These are phyloP conservation scores for Brassica incana DNA, from an alignment of 345 rosid species.

Conservation along the genomic window DNA sequence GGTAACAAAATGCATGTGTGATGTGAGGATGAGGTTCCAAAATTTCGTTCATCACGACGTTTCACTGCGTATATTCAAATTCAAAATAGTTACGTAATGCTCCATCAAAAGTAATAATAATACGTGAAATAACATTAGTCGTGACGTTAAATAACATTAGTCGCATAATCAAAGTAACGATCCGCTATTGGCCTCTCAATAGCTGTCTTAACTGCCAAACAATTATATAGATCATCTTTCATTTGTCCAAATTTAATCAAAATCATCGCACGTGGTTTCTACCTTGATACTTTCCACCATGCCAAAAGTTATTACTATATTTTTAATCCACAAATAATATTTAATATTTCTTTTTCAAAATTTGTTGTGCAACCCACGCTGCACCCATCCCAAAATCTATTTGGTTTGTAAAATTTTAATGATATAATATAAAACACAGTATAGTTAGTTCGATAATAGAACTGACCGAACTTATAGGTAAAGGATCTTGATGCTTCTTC, in stretches of 20 bases:
- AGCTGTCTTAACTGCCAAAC: not conserved
- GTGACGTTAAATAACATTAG: not conserved
- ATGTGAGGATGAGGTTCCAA: not conserved
- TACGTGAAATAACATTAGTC: not conserved
- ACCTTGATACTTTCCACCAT: constrained; percentile 35
- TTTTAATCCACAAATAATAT: constrained; percentile 13
- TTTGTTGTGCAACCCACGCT: constrained; percentile 30
- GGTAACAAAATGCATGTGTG: not conserved
- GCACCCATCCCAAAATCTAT: constrained; percentile 34
- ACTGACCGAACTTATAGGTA: constrained; percentile 14
- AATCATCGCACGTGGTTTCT: constrained; percentile 52
- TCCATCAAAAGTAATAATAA: not conserved
- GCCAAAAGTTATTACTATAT: constrained; percentile 14
- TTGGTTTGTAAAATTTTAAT: not conserved
- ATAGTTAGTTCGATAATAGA: not conserved
- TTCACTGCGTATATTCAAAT: not conserved
- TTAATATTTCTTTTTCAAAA: not conserved
- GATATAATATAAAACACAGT: not conserved
- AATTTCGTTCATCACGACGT: not conserved
- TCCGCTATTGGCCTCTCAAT: not conserved
- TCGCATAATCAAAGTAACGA: constrained; percentile 5
- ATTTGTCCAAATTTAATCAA: constrained; percentile 12
- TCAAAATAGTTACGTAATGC: not conserved
- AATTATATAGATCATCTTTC: not conserved
- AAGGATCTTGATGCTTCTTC: constrained; percentile 33